phyloP scores from a whole-genome alignment of 257 asterid genomes.

The Haberlea rhodopensis region DNA sequence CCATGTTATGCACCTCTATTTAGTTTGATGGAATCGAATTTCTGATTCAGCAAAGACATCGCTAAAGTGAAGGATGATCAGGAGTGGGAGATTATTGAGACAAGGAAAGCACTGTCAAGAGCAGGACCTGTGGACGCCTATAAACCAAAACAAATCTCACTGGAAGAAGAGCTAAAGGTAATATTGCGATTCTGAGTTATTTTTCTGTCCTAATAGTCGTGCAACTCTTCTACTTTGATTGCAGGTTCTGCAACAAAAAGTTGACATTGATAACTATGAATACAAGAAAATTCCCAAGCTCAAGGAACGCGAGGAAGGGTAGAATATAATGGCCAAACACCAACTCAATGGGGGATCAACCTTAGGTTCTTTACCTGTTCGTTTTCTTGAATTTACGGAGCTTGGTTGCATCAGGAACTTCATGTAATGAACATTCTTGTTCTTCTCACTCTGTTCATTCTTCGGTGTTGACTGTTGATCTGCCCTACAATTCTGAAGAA shows the following conservation, averaged over 20 bases:
- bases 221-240: background rate
- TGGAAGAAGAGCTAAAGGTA: constrained; percentile 93
- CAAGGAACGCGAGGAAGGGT: constrained; percentile 43
- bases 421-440: too few relatives aligned
- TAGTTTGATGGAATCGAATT: constrained; percentile 21
- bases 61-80: constrained; percentile 87
- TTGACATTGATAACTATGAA: constrained; percentile 74
- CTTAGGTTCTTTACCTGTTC: background rate
- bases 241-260: constrained; percentile 76
- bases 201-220: background rate
- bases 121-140: constrained; percentile 77
- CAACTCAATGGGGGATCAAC: background rate
- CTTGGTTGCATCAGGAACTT: too few relatives aligned
- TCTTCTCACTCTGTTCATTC: too few relatives aligned
- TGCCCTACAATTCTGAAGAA: too few relatives aligned
- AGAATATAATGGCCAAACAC: background rate
- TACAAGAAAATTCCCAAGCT: constrained; percentile 87
- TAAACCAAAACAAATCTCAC: constrained; percentile 67
- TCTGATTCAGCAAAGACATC: constrained; percentile 77
- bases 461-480: too few relatives aligned
- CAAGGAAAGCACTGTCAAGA: constrained; percentile 76
- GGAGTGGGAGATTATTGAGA: constrained; percentile 92
- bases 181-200: constrained; percentile 15
- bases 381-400: too few relatives aligned
- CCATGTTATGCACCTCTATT: background rate